phyloP scores from a whole-genome alignment of 1,284 basidiomycete genomes.

The Tilletia indica region DNA sequence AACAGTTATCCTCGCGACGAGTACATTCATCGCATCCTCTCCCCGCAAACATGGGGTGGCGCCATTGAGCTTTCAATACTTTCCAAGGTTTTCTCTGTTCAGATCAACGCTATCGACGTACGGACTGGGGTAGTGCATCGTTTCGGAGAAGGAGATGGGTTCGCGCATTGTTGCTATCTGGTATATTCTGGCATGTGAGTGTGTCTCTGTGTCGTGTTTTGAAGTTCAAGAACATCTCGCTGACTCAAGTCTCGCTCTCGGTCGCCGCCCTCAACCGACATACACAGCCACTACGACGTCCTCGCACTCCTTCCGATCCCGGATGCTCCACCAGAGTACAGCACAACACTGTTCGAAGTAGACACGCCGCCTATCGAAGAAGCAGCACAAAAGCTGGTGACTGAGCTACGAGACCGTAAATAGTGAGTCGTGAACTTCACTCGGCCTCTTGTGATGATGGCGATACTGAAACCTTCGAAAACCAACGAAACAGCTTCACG shows the following conservation, averaged over 20 bases:
- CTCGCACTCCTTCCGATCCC: slow-evolving; percentile 27
- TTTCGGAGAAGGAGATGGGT: slow-evolving; percentile 36
- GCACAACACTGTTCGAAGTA: slow-evolving; percentile 28
- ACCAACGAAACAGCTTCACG: slow-evolving; percentile 25
- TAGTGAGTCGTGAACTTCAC: slow-evolving; percentile 22
- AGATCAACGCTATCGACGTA: slow-evolving; percentile 36
- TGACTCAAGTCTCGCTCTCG: no score
- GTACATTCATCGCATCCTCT: slow-evolving; percentile 17
- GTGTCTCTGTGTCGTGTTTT: not conserved
- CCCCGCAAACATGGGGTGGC: slow-evolving; percentile 35
- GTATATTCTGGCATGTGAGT: slow-evolving; percentile 38
- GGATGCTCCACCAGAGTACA: slow-evolving; percentile 19
- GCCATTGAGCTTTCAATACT: slow-evolving; percentile 42
- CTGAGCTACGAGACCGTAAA: slow-evolving; percentile 28
- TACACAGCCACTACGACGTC: slow-evolving; percentile 36
- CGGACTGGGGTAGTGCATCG: slow-evolving; percentile 31
- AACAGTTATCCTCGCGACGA: slow-evolving; percentile 16
- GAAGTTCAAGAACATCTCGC: no score
- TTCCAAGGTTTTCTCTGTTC: slow-evolving; percentile 28
- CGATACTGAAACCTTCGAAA: not conserved
- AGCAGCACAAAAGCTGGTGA: slow-evolving; percentile 28
- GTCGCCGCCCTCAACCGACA: no score
- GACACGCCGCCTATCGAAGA: slow-evolving; percentile 26
- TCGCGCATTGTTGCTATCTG: slow-evolving; percentile 27
- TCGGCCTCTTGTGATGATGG: not conserved